Evolutionary conservation across 345 rosid species (phyloP).

Genomic region (Eucalyptus urophylla): DNA sequence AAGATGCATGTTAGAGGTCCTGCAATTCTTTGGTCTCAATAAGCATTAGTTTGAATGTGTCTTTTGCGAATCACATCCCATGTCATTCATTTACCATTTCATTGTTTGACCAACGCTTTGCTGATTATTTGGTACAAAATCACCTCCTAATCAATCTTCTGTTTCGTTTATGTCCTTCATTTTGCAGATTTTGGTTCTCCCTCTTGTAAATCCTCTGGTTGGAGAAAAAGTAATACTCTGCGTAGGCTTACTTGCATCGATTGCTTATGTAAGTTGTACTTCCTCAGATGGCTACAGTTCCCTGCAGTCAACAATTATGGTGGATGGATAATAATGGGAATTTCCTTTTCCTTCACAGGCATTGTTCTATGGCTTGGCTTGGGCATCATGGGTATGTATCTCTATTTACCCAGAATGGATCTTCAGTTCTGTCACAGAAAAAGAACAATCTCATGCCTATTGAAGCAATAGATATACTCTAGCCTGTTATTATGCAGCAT

Average conservation of each 20-base stretch:
- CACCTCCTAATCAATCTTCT: background rate
- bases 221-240: slow-evolving; percentile 37
- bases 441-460: background rate
- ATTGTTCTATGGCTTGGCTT: slow-evolving; percentile 35
- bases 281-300: background rate
- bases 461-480: background rate
- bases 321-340: background rate
- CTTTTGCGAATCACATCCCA: background rate
- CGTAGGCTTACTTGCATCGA: slow-evolving; percentile 29
- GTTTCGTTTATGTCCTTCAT: background rate
- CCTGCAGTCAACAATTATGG: background rate
- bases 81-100: background rate
- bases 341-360: slow-evolving; percentile 16
- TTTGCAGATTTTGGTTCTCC: slow-evolving; percentile 33
- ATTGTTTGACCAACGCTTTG: background rate
- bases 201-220: slow-evolving; percentile 28
- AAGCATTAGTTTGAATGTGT: background rate
- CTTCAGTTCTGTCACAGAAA: background rate
- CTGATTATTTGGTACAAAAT: background rate
- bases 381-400: slow-evolving; percentile 48
- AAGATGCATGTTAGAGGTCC: background rate
- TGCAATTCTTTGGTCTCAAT: background rate
- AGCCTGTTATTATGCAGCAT: background rate
- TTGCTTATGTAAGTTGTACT: slow-evolving; percentile 33
- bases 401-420: background rate